A percentile compares a stretch with the other conserved stretches of the same genome.
Evolutionary conservation across 2,329 filamentous ascomycete genomes (phyloP).

Genomic region (Endocalyx cinctus): DNA sequence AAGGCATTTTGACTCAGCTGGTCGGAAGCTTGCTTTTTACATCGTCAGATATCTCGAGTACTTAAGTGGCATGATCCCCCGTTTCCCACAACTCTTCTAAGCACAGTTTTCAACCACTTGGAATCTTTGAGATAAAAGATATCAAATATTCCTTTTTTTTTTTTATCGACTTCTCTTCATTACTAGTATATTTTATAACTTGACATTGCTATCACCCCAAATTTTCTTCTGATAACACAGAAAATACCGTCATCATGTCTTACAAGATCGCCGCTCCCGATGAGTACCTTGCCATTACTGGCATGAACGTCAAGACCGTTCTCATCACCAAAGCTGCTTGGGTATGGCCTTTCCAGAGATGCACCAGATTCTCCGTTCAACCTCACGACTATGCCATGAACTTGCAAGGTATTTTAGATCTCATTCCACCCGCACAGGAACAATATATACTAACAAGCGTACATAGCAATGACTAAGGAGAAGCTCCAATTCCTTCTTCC

Average conservation of each 20-base stretch:
- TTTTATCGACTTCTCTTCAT: no score
- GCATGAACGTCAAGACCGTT: constrained; percentile 68
- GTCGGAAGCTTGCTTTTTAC: no score
- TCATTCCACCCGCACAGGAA: neutral
- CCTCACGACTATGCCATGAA: constrained; percentile 80
- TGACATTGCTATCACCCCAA: no score
- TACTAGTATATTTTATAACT: no score
- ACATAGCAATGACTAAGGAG: constrained; percentile 79
- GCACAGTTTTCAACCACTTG: no score
- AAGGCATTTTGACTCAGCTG: no score
- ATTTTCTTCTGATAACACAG: constrained; percentile 1
- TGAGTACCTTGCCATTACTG: constrained; percentile 84
- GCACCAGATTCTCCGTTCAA: constrained; percentile 56
- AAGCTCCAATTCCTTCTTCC: constrained; percentile 80
- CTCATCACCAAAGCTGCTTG: constrained; percentile 75
- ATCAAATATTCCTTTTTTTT: no score
- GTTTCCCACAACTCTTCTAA: no score
- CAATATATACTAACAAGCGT: no score
- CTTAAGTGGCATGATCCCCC: no score
- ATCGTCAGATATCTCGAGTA: no score
- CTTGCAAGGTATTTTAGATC: constrained; percentile 48
- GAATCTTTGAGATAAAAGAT: no score
- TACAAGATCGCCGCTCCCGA: constrained; percentile 70
- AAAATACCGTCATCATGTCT: constrained; percentile 40
- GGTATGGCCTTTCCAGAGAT: constrained; percentile 67